Evolutionary conservation across 2,329 filamentous ascomycete genomes (phyloP).

Genomic region (Epichloe scottii): DNA sequence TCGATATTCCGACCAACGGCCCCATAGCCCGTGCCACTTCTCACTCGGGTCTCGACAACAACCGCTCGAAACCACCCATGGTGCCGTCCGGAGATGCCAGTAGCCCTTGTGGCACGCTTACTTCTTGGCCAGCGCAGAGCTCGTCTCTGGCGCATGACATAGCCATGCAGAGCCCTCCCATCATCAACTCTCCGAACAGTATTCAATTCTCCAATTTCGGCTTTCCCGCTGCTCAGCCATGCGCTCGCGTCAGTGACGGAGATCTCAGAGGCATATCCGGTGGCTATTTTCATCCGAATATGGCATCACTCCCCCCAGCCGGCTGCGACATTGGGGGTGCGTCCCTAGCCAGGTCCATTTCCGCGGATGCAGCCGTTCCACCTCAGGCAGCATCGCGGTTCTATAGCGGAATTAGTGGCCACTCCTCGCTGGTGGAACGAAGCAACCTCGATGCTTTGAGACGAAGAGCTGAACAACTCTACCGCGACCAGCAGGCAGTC

Average conservation of each 20-base stretch:
- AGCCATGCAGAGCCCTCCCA: not conserved
- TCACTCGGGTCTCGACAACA: conserved; percentile 3
- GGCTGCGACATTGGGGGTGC: conserved; percentile 7
- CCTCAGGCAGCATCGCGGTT: conserved; percentile 22
- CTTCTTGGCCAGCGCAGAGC: not conserved
- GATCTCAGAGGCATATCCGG: not conserved
- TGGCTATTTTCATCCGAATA: conserved; percentile 4
- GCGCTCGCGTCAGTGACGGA: not conserved
- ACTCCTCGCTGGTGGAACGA: conserved; percentile 20
- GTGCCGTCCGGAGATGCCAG: not conserved
- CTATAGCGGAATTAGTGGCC: conserved; percentile 31
- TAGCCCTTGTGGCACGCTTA: not conserved
- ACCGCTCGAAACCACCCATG: not conserved
- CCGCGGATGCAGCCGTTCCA: conserved; percentile 18
- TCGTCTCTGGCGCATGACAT: not conserved
- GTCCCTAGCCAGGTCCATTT: conserved; percentile 17
- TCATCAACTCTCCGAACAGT: not conserved
- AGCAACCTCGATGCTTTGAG: conserved; percentile 41
- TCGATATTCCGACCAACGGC: conserved; percentile 16
- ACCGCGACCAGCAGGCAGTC: conserved; percentile 38
- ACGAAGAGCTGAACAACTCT: conserved; percentile 41
- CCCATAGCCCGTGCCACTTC: conserved; percentile 7
- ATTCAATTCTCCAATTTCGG: not conserved
- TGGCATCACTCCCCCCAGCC: conserved; percentile 4
- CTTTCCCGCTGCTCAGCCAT: not conserved